A percentile compares a stretch with the other conserved stretches of the same genome.
These are phyloP conservation scores for Batkoa obscura DNA, from an alignment of 371 early-diverging fungal genomes.

Conservation along the genomic window DNA sequence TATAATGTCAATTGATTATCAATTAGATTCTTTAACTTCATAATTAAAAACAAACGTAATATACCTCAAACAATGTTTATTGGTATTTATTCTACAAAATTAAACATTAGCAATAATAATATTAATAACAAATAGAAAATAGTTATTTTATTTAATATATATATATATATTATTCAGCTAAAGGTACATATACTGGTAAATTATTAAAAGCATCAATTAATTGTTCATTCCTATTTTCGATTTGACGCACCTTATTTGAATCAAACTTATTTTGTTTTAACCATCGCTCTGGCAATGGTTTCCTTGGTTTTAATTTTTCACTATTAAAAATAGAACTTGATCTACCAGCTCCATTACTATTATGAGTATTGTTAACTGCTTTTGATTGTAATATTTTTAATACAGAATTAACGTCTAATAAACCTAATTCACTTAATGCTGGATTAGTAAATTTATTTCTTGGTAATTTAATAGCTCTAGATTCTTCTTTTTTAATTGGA, in stretches of 20 bases:
- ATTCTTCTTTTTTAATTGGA: not conserved
- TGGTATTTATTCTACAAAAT: too few species aligned
- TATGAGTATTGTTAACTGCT: not conserved
- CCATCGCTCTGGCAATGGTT: not conserved
- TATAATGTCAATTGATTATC: too few species aligned
- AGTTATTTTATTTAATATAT: too few species aligned
- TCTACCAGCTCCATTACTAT: not conserved
- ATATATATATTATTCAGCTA: not conserved
- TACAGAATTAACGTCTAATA: not conserved
- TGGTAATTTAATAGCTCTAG: not conserved
- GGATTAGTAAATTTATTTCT: not conserved
- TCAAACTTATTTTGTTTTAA: not conserved
- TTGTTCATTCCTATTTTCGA: not conserved
- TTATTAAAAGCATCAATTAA: not conserved
- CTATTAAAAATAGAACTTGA: not conserved
- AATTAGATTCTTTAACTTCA: too few species aligned
- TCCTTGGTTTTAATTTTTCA: not conserved
- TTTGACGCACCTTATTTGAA: not conserved
- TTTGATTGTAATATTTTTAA: not conserved
- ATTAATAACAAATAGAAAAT: too few species aligned
- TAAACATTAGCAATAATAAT: too few species aligned
- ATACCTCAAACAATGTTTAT: too few species aligned
- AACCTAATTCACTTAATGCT: not conserved
- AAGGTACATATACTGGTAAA: not conserved
- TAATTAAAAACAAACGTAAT: too few species aligned